Conservation (phyloP, 2,329 filamentous ascomycete species). For the Endocalyx cinctus region DNA sequence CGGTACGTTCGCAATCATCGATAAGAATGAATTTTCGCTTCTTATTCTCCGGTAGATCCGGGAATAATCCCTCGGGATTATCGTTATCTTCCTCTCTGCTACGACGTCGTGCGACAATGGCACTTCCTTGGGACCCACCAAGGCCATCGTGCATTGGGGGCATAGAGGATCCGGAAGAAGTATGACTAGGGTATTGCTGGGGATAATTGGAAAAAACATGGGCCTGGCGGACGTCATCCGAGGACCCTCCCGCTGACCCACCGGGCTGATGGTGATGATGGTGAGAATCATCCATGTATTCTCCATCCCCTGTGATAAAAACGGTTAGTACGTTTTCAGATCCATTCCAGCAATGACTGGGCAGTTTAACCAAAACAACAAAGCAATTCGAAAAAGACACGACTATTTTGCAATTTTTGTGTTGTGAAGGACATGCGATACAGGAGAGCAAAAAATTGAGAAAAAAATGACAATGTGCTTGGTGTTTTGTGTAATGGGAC, state of each 20-base stretch:
- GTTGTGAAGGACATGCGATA: slow-evolving; percentile 26
- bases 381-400: no score
- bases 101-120: slow-evolving; percentile 25
- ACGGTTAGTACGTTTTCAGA: no score
- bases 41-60: slow-evolving; percentile 82
- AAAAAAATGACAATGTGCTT: slow-evolving; percentile 31
- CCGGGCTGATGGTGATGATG: slow-evolving; percentile 63
- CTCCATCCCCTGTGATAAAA: slow-evolving; percentile 52
- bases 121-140: slow-evolving; percentile 31
- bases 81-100: slow-evolving; percentile 44
- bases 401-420: slow-evolving; percentile 24
- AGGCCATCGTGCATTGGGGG: slow-evolving; percentile 33
- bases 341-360: no score
- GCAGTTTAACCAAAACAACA: no score
- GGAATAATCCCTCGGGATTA: slow-evolving; percentile 70
- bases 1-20: slow-evolving; percentile 78
- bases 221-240: slow-evolving; percentile 53
- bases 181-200: slow-evolving; percentile 32
- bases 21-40: slow-evolving; percentile 96
- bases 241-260: slow-evolving; percentile 38
- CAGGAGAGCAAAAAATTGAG: slow-evolving; percentile 25
- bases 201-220: slow-evolving; percentile 31
- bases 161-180: slow-evolving; percentile 34
- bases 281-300: slow-evolving; percentile 59
- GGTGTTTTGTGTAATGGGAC: slow-evolving; percentile 32